Evolutionary conservation across 2,329 filamentous ascomycete genomes (phyloP).

Genomic region (Ophiosphaerella korrae): DNA sequence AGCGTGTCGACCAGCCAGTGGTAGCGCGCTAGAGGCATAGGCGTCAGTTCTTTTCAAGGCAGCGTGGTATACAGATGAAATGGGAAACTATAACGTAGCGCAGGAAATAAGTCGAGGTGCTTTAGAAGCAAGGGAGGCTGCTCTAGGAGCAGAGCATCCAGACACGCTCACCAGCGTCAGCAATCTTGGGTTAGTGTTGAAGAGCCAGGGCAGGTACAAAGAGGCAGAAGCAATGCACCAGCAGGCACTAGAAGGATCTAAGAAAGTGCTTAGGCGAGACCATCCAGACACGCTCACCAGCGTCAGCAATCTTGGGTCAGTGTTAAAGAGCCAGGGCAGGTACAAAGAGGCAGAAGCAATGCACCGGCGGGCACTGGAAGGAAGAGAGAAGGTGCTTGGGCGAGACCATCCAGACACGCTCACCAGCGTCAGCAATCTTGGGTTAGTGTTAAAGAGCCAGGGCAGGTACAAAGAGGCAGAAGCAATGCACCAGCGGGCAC

Average conservation of each 20-base stretch:
- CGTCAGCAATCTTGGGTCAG: background rate
- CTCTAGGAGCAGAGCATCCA: conserved; percentile 7
- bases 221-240: no score
- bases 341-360: no score
- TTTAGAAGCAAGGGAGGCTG: conserved; percentile 2
- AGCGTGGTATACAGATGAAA: background rate
- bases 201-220: no score
- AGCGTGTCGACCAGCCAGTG: background rate
- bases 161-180: conserved; percentile 1
- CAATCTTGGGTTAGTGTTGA: background rate
- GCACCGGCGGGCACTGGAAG: no score
- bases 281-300: no score
- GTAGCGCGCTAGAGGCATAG: conserved; percentile 2
- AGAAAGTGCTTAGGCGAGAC: no score
- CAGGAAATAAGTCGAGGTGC: background rate
- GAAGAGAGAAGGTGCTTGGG: no score
- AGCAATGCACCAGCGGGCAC: no score
- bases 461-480: no score
- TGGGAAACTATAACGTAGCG: conserved; percentile 5
- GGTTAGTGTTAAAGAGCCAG: background rate
- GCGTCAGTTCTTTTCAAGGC: conserved; percentile 1
- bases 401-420: no score
- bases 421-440: no score
- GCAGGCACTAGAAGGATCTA: no score
- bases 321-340: background rate